Base-by-base conservation (phyloP, 2,329 filamentous ascomycete species). In the Colletotrichum sp. region DNA sequence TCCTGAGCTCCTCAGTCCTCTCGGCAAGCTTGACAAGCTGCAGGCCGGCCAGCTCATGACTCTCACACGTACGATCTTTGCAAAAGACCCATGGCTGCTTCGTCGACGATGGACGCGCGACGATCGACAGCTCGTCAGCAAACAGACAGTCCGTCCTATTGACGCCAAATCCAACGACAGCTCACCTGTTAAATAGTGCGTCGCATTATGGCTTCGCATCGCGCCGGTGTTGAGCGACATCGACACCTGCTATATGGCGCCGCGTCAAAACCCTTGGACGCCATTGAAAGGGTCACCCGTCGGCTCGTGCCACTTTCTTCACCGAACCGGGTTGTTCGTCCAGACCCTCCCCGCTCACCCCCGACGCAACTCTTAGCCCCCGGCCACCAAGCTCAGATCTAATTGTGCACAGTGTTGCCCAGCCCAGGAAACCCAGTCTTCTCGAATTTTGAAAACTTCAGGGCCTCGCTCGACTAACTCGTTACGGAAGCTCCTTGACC, bases 281-380 rank as follows among this genome's bases (percentile, higher is more conserved):
- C 39, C 25, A 27, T 48, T 39, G 34, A 43, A 32, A 32, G 48
- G 60, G 28, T 66, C 60, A 70, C 28, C 60, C 66, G 13, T 15
- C 34, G 48, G 67, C 71, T 71, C 60, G 67, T 66, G 67, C 61
- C 52, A 72, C 27, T 61, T 75, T 75, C 72, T 75, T 75, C 72
- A 67, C 52, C 61, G 62, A 62, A 36, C 69, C 25, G 48, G 68
- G 39, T 30, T 62, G 22, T 30, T 30, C 55, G 28, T 36, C 22
- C 28, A 69, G 70, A 68, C 64, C 70, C 52, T 58, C 62, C n/a
- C 66, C 66, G 12, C 36, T 48, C 62, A 56, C 58, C 58, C 70
- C 52, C 48, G 55, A 22, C 39, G 39, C 70, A 39, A 55, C 39
- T 39, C 13, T 55, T 75, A 25, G 62, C 18, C 69, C 71, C 69